Conservation (phyloP, 495 filamentous ascomycete genomes). For the Penicillium verhagenii region DNA sequence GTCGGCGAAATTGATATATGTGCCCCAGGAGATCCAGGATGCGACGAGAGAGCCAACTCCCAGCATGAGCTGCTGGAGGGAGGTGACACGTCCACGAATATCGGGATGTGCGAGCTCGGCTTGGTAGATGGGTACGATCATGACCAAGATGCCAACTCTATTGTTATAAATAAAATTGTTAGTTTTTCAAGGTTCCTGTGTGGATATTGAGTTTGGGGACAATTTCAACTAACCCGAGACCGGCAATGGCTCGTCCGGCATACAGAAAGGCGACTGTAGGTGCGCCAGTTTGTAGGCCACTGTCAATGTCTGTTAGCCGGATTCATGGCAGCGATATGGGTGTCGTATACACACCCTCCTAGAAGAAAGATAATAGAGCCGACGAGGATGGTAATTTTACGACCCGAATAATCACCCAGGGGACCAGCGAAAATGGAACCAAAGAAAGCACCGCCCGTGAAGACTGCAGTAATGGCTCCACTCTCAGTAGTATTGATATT, state of each 20-base stretch:
- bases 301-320: background rate
- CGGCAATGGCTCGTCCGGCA: constrained; percentile 24
- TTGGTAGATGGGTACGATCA: constrained; percentile 26
- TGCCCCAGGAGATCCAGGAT: constrained; percentile 22
- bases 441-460: constrained; percentile 41
- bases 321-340: background rate
- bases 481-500: constrained; percentile 43
- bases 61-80: constrained; percentile 24
- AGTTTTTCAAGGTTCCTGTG: background rate
- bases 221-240: constrained; percentile 5
- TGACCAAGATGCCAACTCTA: constrained; percentile 54
- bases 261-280: constrained; percentile 7
- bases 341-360: constrained; percentile 11
- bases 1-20: constrained; percentile 46
- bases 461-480: constrained; percentile 59
- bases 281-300: constrained; percentile 13
- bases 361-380: constrained; percentile 25
- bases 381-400: constrained; percentile 24
- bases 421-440: constrained; percentile 16
- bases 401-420: constrained; percentile 13
- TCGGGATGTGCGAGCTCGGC: constrained; percentile 21
- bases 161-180: background rate
- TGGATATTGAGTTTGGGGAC: background rate
- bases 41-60: constrained; percentile 20
- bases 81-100: constrained; percentile 20